These are phyloP conservation scores for Vicia villosa DNA, from an alignment of 306 rosid species.

Conservation along the genomic window DNA sequence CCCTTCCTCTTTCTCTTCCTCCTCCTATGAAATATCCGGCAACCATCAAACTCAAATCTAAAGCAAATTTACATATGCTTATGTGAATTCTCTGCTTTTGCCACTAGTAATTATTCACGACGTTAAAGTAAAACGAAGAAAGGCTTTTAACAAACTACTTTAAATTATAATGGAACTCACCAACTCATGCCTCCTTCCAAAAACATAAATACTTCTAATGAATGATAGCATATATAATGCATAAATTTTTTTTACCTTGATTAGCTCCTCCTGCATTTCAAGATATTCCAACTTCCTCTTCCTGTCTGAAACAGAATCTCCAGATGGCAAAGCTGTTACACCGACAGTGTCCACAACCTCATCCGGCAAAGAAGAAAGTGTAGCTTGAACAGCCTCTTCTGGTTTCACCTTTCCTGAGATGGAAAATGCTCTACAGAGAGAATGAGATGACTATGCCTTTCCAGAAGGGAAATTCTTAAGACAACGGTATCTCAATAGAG, in stretches of 20 bases:
- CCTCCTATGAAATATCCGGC: conserved; percentile 55
- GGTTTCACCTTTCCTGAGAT: conserved; percentile 72
- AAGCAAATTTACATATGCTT: conserved; percentile 12
- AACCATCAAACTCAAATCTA: conserved; percentile 24
- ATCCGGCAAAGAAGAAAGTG: conserved; percentile 83
- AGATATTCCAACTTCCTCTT: conserved; percentile 84
- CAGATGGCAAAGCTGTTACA: conserved; percentile 76
- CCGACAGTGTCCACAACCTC: conserved; percentile 88
- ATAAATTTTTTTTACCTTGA: conserved; percentile 75
- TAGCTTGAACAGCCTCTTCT: conserved; percentile 84
- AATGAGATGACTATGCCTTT: conserved; percentile 26
- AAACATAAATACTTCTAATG: neutral
- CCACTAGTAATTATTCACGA: conserved; percentile 18
- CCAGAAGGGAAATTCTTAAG: conserved; percentile 15
- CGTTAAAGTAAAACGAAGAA: conserved; percentile 12
- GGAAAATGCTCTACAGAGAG: conserved; percentile 63
- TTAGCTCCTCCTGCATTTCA: conserved; percentile 85
- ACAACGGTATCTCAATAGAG: conserved; percentile 9
- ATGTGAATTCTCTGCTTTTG: conserved; percentile 3
- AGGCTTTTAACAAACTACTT: neutral
- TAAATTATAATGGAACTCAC: conserved; percentile 3
- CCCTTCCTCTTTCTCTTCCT: conserved; percentile 76
- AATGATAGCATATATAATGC: conserved; percentile 17
- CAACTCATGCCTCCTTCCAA: conserved; percentile 5
- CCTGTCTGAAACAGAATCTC: conserved; percentile 78